Percentiles rank a stretch among this genome's conserved stretches.
phyloP scores from a whole-genome alignment of 2,329 filamentous ascomycete genomes.

The Penicillium oxalicum region DNA sequence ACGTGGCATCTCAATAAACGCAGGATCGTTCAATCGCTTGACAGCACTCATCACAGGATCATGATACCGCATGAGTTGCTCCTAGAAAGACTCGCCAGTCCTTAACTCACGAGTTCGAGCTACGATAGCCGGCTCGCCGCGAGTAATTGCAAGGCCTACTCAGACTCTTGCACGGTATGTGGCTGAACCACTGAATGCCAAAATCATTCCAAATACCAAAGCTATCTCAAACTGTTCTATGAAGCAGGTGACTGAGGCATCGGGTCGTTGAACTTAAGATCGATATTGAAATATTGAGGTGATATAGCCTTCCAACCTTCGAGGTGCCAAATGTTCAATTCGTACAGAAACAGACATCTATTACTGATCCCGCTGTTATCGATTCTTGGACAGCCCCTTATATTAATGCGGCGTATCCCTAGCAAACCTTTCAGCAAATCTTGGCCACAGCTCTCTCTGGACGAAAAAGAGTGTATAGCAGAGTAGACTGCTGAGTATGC shows the following conservation, averaged over 20 bases:
- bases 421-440: slow-evolving; percentile 10
- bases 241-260: slow-evolving; percentile 22
- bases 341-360: slow-evolving; percentile 16
- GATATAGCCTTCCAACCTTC: slow-evolving; percentile 6
- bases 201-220: slow-evolving; percentile 12
- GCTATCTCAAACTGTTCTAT: slow-evolving; percentile 6
- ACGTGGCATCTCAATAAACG: too few relatives aligned
- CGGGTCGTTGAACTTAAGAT: slow-evolving; percentile 25
- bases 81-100: too few relatives aligned
- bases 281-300: slow-evolving; percentile 31
- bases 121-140: too few relatives aligned
- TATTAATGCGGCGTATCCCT: slow-evolving; percentile 9
- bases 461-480: slow-evolving; percentile 12
- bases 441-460: slow-evolving; percentile 9
- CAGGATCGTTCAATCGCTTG: too few relatives aligned
- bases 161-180: slow-evolving; percentile 14
- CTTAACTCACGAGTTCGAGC: too few relatives aligned
- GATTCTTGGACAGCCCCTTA: slow-evolving; percentile 14
- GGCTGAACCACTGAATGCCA: slow-evolving; percentile 14
- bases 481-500: slow-evolving; percentile 11
- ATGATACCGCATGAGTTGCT: too few relatives aligned
- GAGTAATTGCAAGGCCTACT: too few relatives aligned
- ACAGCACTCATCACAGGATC: too few relatives aligned
- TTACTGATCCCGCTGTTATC: slow-evolving; percentile 17
- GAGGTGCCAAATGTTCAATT: slow-evolving; percentile 17